A percentile compares a stretch with the other conserved stretches of the same genome.
phyloP scores from a whole-genome alignment of 2,329 filamentous ascomycete genomes.

The Alternaria ventricosa region DNA sequence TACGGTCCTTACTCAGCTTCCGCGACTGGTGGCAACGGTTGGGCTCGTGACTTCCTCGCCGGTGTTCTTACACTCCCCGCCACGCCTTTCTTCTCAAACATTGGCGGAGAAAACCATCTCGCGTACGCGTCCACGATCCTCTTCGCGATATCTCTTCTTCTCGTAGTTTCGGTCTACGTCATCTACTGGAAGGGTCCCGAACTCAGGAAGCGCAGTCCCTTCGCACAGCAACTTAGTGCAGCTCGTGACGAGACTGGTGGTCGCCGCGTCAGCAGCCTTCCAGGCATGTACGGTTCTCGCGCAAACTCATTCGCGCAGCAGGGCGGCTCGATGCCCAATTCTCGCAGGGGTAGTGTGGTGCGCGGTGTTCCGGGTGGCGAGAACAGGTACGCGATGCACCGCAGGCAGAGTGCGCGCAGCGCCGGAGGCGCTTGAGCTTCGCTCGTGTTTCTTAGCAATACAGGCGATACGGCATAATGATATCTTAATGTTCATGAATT shows the following conservation, averaged over 20 bases:
- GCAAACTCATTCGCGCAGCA: slow-evolving; percentile 34
- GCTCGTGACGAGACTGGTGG: slow-evolving; percentile 43
- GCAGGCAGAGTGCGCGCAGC: slow-evolving; percentile 12
- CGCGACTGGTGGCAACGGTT: slow-evolving; percentile 79
- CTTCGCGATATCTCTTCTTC: slow-evolving; percentile 57
- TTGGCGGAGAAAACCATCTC: slow-evolving; percentile 50
- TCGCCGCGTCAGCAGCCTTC: slow-evolving; percentile 40
- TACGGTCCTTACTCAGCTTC: slow-evolving; percentile 78
- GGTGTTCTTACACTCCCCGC: slow-evolving; percentile 75
- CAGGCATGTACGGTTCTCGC: slow-evolving; percentile 40
- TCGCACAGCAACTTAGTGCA: slow-evolving; percentile 57
- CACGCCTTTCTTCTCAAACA: slow-evolving; percentile 62
- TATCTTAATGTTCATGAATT: background rate
- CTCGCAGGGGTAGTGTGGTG: slow-evolving; percentile 40
- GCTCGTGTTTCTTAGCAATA: slow-evolving; percentile 16
- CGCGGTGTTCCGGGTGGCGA: slow-evolving; percentile 23
- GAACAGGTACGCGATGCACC: slow-evolving; percentile 16
- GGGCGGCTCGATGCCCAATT: slow-evolving; percentile 24
- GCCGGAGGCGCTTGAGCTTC: background rate
- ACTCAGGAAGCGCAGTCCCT: slow-evolving; percentile 60
- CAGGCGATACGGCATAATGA: background rate
- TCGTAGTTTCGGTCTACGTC: slow-evolving; percentile 53
- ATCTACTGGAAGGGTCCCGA: slow-evolving; percentile 62
- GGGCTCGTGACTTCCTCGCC: slow-evolving; percentile 76
- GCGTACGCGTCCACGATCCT: slow-evolving; percentile 65